Percentiles rank a stretch among this genome's conserved stretches.
phyloP scores from a whole-genome alignment of 306 rosid species.

The Cucurbita argyrosperma region DNA sequence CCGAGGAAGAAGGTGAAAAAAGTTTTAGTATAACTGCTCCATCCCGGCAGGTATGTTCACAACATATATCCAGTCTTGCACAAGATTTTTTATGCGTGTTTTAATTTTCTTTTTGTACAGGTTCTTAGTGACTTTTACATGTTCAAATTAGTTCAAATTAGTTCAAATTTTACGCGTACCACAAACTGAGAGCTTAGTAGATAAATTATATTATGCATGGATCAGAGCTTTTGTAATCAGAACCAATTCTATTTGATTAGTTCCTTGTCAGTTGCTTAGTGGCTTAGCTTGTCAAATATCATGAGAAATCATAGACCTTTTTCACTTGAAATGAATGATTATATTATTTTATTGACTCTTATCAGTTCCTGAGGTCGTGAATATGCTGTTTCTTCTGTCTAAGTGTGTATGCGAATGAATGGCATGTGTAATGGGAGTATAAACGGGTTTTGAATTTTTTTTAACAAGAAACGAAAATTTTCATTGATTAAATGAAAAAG shows the following conservation, averaged over 20 bases:
- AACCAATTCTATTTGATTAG: background rate
- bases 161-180: background rate
- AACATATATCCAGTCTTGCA: background rate
- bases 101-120: background rate
- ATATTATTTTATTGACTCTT: background rate
- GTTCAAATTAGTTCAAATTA: background rate
- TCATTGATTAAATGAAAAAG: no score
- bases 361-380: background rate
- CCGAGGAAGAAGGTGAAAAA: constrained; percentile 77
- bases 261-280: background rate
- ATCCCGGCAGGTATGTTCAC: constrained; percentile 53
- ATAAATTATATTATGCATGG: background rate
- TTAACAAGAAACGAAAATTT: no score
- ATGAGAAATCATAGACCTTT: background rate
- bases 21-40: constrained; percentile 68
- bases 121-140: background rate
- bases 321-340: background rate
- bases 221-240: background rate
- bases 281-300: background rate
- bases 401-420: background rate
- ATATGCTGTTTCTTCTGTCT: background rate
- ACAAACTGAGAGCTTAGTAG: background rate
- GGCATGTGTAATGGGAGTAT: background rate
- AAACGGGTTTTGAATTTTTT: background rate
- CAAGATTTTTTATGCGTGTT: background rate